Conservation (phyloP, 73 alveolate genomes). For the Paramecium pentaurelia region DNA sequence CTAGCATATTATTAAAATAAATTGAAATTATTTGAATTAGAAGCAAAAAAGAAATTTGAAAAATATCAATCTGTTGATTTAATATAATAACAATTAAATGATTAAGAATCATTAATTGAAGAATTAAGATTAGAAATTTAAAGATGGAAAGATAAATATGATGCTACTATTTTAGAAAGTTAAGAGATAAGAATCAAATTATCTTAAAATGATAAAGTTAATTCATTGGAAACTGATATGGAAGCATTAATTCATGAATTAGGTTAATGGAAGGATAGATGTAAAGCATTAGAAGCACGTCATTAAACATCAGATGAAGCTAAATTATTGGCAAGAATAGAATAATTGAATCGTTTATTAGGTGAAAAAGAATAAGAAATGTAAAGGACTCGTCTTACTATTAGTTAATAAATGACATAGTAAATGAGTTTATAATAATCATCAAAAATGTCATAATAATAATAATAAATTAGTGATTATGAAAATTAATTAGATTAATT, state of each 20-base stretch:
- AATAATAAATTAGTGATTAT: background rate
- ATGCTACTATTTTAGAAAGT: background rate
- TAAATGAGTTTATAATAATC: background rate
- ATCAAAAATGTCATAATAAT: background rate
- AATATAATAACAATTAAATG: background rate
- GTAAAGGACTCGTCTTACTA: background rate
- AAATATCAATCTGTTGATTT: background rate
- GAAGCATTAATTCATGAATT: background rate
- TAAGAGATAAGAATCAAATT: background rate
- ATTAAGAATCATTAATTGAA: background rate
- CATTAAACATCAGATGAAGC: background rate
- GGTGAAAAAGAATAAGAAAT: background rate
- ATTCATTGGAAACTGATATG: background rate
- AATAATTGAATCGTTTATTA: background rate
- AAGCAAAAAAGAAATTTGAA: conserved; percentile 19
- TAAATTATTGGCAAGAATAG: background rate
- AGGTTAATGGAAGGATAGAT: background rate
- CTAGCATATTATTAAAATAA: background rate
- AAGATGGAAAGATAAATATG: background rate
- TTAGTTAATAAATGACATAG: background rate
- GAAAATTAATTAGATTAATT: background rate
- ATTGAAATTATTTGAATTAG: background rate
- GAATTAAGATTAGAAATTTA: background rate
- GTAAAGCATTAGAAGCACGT: background rate
- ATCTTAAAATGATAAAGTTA: background rate